A percentile compares a stretch with the other conserved stretches of the same genome.
These are phyloP conservation scores for Sambucus nigra DNA, from an alignment of 129 eudicot species.

Conservation along the genomic window DNA sequence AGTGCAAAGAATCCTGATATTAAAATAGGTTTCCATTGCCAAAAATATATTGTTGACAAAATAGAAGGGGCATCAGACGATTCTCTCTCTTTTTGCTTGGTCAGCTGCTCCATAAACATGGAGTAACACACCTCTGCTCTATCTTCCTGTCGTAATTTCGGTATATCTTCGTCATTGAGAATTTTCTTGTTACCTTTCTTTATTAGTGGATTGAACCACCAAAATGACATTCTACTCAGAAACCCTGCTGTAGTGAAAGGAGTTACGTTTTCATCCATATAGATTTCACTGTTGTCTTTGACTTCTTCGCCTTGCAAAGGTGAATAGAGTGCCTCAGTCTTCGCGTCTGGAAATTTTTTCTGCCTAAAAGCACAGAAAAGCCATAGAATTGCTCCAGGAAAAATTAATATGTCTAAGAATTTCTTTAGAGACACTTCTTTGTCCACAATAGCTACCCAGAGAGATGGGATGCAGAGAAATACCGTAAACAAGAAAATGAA, in stretches of 20 bases:
- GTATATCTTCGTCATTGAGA: constrained; percentile 47
- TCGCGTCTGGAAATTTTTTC: neutral
- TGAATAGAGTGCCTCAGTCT: constrained; percentile 13
- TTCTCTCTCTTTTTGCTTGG: constrained; percentile 16
- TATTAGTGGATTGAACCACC: constrained; percentile 56
- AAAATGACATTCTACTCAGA: constrained; percentile 41
- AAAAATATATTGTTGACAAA: constrained; percentile 30
- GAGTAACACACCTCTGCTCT: constrained; percentile 32
- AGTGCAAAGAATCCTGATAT: constrained; percentile 48
- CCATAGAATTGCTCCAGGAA: neutral
- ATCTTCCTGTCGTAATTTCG: constrained; percentile 33
- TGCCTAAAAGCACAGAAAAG: neutral
- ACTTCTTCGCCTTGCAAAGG: constrained; percentile 26
- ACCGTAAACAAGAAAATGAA: constrained; percentile 18
- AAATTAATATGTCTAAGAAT: neutral
- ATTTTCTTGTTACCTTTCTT: constrained; percentile 40
- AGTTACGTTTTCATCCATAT: constrained; percentile 23
- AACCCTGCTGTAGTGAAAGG: constrained; percentile 39
- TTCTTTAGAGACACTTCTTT: neutral
- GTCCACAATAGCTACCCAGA: neutral
- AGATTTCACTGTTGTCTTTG: constrained; percentile 3
- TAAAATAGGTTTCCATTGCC: constrained; percentile 38
- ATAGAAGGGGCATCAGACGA: constrained; percentile 15
- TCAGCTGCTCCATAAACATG: constrained; percentile 28
- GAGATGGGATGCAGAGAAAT: neutral